Percentiles rank a stretch among this genome's conserved stretches.
Conservation (phyloP, 2,329 filamentous ascomycete genomes). For the Penicillium sp. region DNA sequence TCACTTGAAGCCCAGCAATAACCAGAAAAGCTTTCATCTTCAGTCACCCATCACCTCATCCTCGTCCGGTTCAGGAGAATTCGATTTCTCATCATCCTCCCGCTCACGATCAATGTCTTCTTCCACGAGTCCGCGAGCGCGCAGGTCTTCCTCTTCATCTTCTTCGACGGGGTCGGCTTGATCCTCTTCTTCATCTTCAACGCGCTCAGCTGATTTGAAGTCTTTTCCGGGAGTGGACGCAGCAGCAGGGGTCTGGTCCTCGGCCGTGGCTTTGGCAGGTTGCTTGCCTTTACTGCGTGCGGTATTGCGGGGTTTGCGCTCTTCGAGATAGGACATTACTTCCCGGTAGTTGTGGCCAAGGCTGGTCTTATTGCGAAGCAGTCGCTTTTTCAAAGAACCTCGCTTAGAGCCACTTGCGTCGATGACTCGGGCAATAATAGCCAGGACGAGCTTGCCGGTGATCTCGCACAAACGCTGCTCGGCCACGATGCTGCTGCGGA, state of each 20-base stretch:
- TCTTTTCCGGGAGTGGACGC: conserved; percentile 16
- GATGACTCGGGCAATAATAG: conserved; percentile 67
- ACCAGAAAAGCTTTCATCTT: conserved; percentile 7
- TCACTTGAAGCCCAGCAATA: too few species aligned
- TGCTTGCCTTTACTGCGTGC: conserved; percentile 34
- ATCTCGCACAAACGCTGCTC: conserved; percentile 84
- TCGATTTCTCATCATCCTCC: conserved; percentile 27
- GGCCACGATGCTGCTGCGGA: conserved; percentile 63
- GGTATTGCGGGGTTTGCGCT: conserved; percentile 46
- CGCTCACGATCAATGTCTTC: conserved; percentile 36
- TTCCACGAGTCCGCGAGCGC: conserved; percentile 32
- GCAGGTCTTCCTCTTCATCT: conserved; percentile 42
- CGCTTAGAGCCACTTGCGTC: conserved; percentile 57
- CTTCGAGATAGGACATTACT: conserved; percentile 72
- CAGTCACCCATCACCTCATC: conserved; percentile 44
- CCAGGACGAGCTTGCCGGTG: conserved; percentile 76
- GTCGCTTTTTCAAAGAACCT: conserved; percentile 61
- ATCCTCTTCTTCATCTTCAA: conserved; percentile 40
- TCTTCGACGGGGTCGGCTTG: conserved; percentile 30
- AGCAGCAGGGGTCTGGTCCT: conserved; percentile 13
- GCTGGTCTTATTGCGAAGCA: conserved; percentile 72
- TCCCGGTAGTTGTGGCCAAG: conserved; percentile 83
- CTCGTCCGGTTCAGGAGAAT: conserved; percentile 31
- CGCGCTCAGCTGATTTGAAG: conserved; percentile 39
- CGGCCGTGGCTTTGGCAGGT: conserved; percentile 13